Evolutionary conservation across 2,329 filamentous ascomycete species (phyloP), one percentile per base, ranked within the genome.

Genomic region (Hymenotorrendiella dingleyae): DNA sequence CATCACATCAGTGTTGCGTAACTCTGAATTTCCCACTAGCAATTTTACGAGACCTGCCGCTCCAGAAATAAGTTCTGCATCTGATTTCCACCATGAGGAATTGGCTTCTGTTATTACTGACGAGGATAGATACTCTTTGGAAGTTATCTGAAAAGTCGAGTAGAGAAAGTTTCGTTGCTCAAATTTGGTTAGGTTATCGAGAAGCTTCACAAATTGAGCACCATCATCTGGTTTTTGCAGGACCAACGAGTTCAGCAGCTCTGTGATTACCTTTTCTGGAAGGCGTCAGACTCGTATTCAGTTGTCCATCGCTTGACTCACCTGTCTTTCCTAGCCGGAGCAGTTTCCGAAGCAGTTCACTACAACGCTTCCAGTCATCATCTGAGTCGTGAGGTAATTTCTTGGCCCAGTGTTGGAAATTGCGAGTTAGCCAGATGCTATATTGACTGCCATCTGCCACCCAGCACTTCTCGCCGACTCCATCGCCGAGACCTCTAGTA

Each of bases 21-120:
- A 55, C 12, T 70, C 60, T 39, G 74, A 69, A n/a, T 67, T 58
- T 1, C 62, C 62, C 2, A 80, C 58, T 1, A 85, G 52, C 0
- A 57, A 54, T 35, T 66, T 64, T 16, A 89, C 64, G 14, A 84
- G 59, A 3, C 72, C 71, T 14, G 83, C 76, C 26, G 73, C 72
- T 4, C 78, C 80, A 29, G 75, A 72, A 11, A 88, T 67, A 1
- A 58, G 12, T n/a, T 36, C 34, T 8, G 47, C 42, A 47, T 62
- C 56, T 29, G 45, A 37, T 33, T 56, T 42, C 59, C 59, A 63
- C 61, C 61, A 63, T 3, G 47, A 17, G 27, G 49, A 35, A 42
- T 54, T 47, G 32, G 55, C 59, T 42, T 55, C 53, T 3, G 52
- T 52, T 26, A 47, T 54, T 26, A 55, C 40, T 21, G 41, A 27